These are phyloP conservation scores for Glycyrrhiza uralensis DNA, from an alignment of 306 rosid species.

Conservation along the genomic window DNA sequence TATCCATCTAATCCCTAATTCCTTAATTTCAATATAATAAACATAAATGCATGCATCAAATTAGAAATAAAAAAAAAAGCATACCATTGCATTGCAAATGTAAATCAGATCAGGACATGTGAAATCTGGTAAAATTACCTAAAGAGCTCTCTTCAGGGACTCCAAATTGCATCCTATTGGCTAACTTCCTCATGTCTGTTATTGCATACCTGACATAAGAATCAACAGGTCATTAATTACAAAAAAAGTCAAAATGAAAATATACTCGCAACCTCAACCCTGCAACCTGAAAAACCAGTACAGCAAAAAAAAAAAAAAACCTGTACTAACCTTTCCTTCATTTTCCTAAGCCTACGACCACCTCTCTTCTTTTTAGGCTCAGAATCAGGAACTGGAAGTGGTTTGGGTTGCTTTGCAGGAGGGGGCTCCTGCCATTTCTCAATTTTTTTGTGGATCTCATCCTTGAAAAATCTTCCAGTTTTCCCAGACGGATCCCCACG, in stretches of 20 bases:
- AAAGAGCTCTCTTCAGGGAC: conserved; percentile 94
- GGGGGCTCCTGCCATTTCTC: conserved; percentile 99
- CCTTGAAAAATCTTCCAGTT: conserved; percentile 61
- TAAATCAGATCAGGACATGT: neutral
- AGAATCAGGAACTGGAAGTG: conserved; percentile 97
- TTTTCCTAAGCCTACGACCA: conserved; percentile 84
- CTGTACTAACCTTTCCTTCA: conserved; percentile 70
- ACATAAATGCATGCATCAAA: neutral
- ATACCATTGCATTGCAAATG: neutral
- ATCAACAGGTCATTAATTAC: conserved; percentile 9
- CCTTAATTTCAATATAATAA: neutral
- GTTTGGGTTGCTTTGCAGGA: conserved; percentile 93
- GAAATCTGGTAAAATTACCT: conserved; percentile 46
- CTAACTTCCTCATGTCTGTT: conserved; percentile 94
- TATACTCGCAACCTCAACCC: neutral
- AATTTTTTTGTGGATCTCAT: conserved; percentile 79
- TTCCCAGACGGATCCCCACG: conserved; percentile 90
- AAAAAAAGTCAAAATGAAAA: neutral
- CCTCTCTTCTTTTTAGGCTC: conserved; percentile 99
- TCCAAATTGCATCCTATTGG: conserved; percentile 94
- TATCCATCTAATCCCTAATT: neutral
- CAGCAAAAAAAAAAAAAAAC: neutral
- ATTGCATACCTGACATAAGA: conserved; percentile 65
- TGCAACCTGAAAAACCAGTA: neutral
- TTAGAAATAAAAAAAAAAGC: neutral